These are phyloP conservation scores for Herpetospermum pedunculosum DNA, from an alignment of 306 rosid species.

Conservation along the genomic window DNA sequence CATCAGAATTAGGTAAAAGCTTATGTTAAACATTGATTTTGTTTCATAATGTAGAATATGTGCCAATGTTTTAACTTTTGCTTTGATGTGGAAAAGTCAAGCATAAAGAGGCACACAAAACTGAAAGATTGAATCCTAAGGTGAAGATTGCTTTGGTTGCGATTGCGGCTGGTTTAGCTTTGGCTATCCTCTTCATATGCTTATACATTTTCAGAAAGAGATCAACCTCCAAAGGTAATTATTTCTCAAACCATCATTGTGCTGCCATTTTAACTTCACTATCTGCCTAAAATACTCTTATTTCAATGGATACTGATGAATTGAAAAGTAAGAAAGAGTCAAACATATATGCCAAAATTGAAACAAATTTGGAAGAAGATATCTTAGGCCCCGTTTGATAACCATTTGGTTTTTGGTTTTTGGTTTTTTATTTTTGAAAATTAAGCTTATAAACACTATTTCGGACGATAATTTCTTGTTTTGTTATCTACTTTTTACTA, in stretches of 20 bases:
- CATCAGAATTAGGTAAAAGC: slow-evolving; percentile 43
- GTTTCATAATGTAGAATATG: background rate
- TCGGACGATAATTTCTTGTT: no score
- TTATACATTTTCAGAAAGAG: slow-evolving; percentile 13
- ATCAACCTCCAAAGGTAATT: slow-evolving; percentile 15
- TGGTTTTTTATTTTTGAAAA: no score
- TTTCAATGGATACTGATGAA: background rate
- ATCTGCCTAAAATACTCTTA: background rate
- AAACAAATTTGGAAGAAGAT: background rate
- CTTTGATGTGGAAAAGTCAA: slow-evolving; percentile 5
- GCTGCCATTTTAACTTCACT: background rate
- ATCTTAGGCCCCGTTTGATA: no score
- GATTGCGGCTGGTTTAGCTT: background rate
- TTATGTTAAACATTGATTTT: background rate
- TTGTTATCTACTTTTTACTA: no score
- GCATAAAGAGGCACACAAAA: background rate
- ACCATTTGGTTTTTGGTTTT: no score
- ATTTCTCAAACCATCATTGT: background rate
- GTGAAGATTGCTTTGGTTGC: slow-evolving; percentile 18
- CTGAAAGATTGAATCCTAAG: slow-evolving; percentile 3
- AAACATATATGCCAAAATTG: background rate
- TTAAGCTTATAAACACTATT: no score
- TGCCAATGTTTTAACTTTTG: background rate
- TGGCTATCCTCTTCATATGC: slow-evolving; percentile 17
- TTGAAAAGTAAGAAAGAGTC: background rate